These are phyloP conservation scores for Polytrichum commune DNA, from an alignment of 225 moss, liverwort and hornwort genomes.

Conservation along the genomic window DNA sequence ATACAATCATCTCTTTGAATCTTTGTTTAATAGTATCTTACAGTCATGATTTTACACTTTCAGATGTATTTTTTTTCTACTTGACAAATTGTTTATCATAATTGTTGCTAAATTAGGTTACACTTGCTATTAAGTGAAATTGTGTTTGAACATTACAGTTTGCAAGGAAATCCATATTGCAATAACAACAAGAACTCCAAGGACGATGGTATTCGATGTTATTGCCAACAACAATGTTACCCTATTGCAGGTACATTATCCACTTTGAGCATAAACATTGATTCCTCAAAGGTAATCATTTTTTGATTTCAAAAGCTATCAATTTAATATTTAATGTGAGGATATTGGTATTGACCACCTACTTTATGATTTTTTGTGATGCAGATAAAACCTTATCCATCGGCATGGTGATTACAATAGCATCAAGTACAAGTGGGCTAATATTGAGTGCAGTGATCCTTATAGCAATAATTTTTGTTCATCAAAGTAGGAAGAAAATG, in stretches of 20 bases:
- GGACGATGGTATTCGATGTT: constrained; percentile 2
- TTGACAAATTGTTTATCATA: no score
- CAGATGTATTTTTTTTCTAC: no score
- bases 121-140: no score
- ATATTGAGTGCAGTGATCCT: neutral
- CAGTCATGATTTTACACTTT: no score
- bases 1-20: no score
- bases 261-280: neutral
- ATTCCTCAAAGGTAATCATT: no score
- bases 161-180: constrained; percentile 42
- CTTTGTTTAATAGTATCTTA: no score
- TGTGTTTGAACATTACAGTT: no score
- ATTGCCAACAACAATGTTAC: constrained; percentile 28
- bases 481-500: neutral
- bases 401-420: neutral
- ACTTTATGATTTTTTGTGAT: neutral
- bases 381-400: neutral
- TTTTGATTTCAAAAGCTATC: neutral
- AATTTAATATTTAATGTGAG: neutral
- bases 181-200: neutral
- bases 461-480: neutral
- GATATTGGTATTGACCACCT: no score
- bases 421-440: neutral
- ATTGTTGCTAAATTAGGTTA: no score
- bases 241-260: constrained; percentile 16